Evolutionary conservation across 306 rosid species (phyloP).

Genomic region (Astragalus glycyphyllos): DNA sequence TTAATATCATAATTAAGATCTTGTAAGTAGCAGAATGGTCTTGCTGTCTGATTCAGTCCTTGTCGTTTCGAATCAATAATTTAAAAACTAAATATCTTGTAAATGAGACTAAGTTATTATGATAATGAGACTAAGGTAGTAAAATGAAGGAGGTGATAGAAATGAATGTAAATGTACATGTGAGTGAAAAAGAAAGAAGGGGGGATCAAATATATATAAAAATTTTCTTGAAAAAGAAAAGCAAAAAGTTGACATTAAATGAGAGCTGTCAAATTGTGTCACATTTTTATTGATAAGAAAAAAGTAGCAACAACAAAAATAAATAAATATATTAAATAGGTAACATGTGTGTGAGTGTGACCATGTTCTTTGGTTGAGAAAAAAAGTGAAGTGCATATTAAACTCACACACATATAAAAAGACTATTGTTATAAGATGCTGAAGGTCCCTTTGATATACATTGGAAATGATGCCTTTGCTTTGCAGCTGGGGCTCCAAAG

Average conservation of each 20-base stretch:
- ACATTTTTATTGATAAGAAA: slow-evolving; percentile 40
- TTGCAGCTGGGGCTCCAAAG: slow-evolving; percentile 40
- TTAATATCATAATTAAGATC: no score
- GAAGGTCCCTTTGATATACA: slow-evolving; percentile 44
- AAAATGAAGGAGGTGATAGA: not conserved
- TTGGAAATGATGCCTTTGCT: slow-evolving; percentile 48
- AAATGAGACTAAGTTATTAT: not conserved
- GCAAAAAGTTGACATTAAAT: slow-evolving; percentile 28
- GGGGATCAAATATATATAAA: not conserved
- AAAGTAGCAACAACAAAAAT: slow-evolving; percentile 15
- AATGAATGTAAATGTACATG: slow-evolving; percentile 23
- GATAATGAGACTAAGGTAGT: not conserved
- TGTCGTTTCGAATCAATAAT: no score
- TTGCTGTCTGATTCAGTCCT: no score
- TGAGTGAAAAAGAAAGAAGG: not conserved
- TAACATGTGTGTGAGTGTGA: slow-evolving; percentile 33
- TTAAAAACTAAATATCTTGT: no score
- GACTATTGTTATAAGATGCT: slow-evolving; percentile 43
- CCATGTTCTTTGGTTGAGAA: slow-evolving; percentile 73
- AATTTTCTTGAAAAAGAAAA: slow-evolving; percentile 40
- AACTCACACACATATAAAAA: slow-evolving; percentile 48
- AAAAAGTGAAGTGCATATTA: slow-evolving; percentile 48
- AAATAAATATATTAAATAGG: slow-evolving; percentile 16
- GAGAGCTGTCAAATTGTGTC: slow-evolving; percentile 39
- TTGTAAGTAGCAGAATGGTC: no score